Conservation (phyloP, 2,329 filamentous ascomycete genomes). For the Penicillium sp. region DNA sequence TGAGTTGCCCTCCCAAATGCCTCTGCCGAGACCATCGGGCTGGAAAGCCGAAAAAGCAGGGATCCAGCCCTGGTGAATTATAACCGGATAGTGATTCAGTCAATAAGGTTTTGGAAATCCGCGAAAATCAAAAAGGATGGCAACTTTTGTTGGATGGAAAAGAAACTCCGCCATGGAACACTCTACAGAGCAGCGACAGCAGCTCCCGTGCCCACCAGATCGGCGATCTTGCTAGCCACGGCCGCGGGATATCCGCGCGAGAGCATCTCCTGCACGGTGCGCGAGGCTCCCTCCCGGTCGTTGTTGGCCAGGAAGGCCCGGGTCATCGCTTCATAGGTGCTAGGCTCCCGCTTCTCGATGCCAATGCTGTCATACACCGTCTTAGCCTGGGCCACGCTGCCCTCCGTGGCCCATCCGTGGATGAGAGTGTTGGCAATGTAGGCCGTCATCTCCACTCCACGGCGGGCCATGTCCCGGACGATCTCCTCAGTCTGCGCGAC, state of each 20-base stretch:
- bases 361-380: slow-evolving; percentile 71
- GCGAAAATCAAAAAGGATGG: slow-evolving; percentile 47
- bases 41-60: slow-evolving; percentile 24
- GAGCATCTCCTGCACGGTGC: slow-evolving; percentile 80
- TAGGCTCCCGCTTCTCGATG: slow-evolving; percentile 75
- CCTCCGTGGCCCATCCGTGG: slow-evolving; percentile 84
- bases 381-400: slow-evolving; percentile 69
- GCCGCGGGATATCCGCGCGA: slow-evolving; percentile 81
- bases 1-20: no score
- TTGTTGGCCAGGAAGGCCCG: slow-evolving; percentile 79
- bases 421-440: slow-evolving; percentile 99
- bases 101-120: no score
- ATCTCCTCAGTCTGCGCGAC: slow-evolving; percentile 67
- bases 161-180: no score
- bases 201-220: no score
- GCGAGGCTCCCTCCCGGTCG: slow-evolving; percentile 65
- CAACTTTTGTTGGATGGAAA: no score
- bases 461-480: slow-evolving; percentile 65
- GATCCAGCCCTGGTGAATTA: slow-evolving; percentile 33
- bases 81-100: no score
- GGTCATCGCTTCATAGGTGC: slow-evolving; percentile 98
- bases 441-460: slow-evolving; percentile 74
- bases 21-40: no score
- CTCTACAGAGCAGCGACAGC: no score
- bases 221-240: slow-evolving; percentile 85